Conservation (phyloP, 129 eudicot species). For the Pseudognaphalium luteoalbum region DNA sequence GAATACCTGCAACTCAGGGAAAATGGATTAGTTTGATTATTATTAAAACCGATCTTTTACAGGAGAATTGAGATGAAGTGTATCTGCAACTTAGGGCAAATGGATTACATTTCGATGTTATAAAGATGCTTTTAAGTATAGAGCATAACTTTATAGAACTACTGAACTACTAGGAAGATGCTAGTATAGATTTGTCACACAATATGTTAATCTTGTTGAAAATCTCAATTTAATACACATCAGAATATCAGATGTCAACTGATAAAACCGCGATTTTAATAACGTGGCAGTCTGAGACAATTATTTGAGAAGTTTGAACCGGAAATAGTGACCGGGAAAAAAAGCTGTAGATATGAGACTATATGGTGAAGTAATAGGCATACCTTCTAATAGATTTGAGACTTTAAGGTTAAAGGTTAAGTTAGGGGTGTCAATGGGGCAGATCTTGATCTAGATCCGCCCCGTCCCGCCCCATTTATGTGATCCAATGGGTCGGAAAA, state of each 20-base stretch:
- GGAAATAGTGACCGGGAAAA: neutral
- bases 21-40: neutral
- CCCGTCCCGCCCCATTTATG: too few species aligned
- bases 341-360: neutral
- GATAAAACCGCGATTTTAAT: too few species aligned
- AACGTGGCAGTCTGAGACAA: neutral
- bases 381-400: neutral
- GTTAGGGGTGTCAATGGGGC: too few species aligned
- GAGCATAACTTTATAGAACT: neutral
- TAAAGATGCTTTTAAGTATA: neutral
- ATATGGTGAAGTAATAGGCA: neutral
- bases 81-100: neutral
- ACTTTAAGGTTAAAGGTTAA: neutral
- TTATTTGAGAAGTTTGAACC: neutral
- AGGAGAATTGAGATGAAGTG: neutral
- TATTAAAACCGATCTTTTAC: neutral
- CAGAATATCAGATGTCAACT: neutral
- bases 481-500: too few species aligned
- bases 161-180: neutral
- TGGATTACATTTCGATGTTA: neutral
- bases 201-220: neutral
- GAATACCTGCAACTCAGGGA: neutral
- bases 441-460: too few species aligned
- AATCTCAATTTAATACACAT: neutral
- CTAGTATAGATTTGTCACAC: neutral